Evolutionary conservation across 2,329 filamentous ascomycete genomes (phyloP), one percentile per base, ranked within the genome.

Genomic region (Ophiocordyceps sinensis): DNA sequence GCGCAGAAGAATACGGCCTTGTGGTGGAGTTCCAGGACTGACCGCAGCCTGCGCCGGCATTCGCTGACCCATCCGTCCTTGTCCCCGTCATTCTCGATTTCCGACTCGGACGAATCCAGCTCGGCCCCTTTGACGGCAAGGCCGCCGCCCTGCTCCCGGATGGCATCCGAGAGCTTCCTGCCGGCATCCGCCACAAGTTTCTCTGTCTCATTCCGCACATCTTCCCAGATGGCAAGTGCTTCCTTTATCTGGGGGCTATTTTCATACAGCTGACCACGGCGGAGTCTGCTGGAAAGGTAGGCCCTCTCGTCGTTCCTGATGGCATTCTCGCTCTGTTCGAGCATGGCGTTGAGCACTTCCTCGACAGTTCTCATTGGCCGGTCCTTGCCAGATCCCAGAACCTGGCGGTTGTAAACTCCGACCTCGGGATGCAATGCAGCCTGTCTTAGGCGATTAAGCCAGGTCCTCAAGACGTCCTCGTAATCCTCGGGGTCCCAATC

Each of bases 301-400:
- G 68, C 64, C 40, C 86, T 75, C 53, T 91, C 80, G 43, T 89
- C 79, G 0, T 70, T 61, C 40, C 79, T 74, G 43, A 89, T 73
- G 1, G 63, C 56, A 6, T 66, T 66, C 43, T 89, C 83, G 36
- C 82, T 87, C 53, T 89, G 79, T 42, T 94, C 86, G 43, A 95
- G 81, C 89, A 98, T 95, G 5, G 81, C 78, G 47, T 86, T 80
- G 11, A 98, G 66, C 1, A 96, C 89, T 58, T 96, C 85, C 15
- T 79, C 75, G 2, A 94, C 81, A 1, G 88, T 93, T 12, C 84
- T 73, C 47, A 95, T 68, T 0, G 85, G 80, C 0, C 75, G 78
- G 41, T 68, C 70, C 38, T 70, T 75, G 36, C 67, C 74, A 36
- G 73, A 69, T 2, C 80, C 80, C 6, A 85, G 60, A 0, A 74